A percentile compares a stretch with the other conserved stretches of the same genome.
These are phyloP conservation scores for Talaromyces amestolkiae DNA, from an alignment of 2,329 filamentous ascomycete genomes.

Conservation along the genomic window DNA sequence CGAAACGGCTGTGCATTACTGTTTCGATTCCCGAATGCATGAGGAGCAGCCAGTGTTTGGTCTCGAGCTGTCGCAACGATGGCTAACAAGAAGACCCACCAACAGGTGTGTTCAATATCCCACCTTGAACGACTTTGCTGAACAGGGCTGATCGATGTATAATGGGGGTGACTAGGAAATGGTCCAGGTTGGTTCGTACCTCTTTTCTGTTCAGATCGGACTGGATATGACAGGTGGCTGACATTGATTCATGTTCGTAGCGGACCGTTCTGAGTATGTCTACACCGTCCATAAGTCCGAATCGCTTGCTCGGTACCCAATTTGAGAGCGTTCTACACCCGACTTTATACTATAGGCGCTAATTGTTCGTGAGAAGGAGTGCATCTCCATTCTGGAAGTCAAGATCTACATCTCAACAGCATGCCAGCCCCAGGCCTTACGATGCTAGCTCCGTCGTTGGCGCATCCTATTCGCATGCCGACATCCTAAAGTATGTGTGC, in stretches of 20 bases:
- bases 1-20: constrained; percentile 21
- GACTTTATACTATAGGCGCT: constrained; percentile 19
- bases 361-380: constrained; percentile 50
- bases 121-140: background rate
- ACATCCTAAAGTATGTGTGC: constrained; percentile 74
- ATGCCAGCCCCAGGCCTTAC: constrained; percentile 56
- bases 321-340: background rate
- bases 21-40: constrained; percentile 21
- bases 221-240: constrained; percentile 23
- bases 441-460: constrained; percentile 78
- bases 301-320: background rate
- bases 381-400: constrained; percentile 84
- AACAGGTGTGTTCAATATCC: constrained; percentile 60
- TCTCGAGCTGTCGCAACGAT: constrained; percentile 26
- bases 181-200: constrained; percentile 94
- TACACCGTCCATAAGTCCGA: background rate
- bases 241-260: constrained; percentile 24
- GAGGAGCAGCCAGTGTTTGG: constrained; percentile 16
- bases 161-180: constrained; percentile 69
- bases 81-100: constrained; percentile 57
- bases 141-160: background rate
- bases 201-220: constrained; percentile 24
- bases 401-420: constrained; percentile 53
- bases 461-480: constrained; percentile 92
- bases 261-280: constrained; percentile 43